Evolutionary conservation across 129 eudicot genomes (phyloP).

Genomic region (Scalesia atractyloides): DNA sequence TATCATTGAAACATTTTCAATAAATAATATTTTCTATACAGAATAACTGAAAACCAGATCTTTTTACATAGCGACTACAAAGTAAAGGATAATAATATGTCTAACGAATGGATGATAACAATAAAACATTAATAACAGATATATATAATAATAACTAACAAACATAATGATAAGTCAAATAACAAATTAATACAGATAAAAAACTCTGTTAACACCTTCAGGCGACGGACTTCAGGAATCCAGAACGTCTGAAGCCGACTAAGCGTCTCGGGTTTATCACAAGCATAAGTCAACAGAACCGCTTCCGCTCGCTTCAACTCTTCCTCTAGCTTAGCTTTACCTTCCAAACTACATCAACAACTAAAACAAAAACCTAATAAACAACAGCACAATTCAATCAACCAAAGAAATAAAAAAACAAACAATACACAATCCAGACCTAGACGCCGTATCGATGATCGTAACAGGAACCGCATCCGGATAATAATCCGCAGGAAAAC

Average conservation of each 20-base stretch:
- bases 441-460: constrained; percentile 83
- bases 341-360: constrained; percentile 66
- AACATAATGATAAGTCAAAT: too few species aligned
- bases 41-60: too few species aligned
- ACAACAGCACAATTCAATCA: constrained; percentile 3
- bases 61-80: too few species aligned
- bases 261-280: constrained; percentile 80
- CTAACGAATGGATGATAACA: too few species aligned
- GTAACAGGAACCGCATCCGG: constrained; percentile 86
- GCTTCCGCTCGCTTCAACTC: constrained; percentile 94
- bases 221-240: constrained; percentile 92
- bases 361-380: constrained; percentile 6
- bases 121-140: too few species aligned
- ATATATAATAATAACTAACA: too few species aligned
- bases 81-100: too few species aligned
- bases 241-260: constrained; percentile 71
- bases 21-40: too few species aligned
- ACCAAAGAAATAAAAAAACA: not conserved
- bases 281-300: constrained; percentile 85
- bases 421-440: constrained; percentile 38
- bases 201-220: constrained; percentile 52
- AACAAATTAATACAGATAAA: too few species aligned
- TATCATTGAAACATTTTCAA: not conserved
- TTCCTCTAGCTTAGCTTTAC: constrained; percentile 78
- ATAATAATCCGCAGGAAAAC: constrained; percentile 83